Conservation (phyloP, 805 yeast species). For the Starmerella stigmatis region DNA sequence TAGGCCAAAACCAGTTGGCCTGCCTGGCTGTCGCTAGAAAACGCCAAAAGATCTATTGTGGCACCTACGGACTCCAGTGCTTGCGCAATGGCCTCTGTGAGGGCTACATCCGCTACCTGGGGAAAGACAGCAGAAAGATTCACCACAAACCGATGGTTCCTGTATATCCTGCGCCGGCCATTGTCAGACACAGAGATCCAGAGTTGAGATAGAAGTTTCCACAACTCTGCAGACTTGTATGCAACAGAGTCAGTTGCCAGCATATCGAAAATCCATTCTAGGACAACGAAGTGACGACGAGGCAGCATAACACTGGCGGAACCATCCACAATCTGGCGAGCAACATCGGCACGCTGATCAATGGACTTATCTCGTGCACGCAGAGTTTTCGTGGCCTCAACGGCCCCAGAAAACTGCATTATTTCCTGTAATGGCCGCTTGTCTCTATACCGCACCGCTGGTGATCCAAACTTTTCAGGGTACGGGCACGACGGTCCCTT, state of each 20-base stretch:
- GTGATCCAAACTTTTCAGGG: slow-evolving; percentile 14
- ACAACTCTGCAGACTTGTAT: slow-evolving; percentile 11
- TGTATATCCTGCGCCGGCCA: slow-evolving; percentile 10
- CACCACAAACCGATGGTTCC: slow-evolving; percentile 13
- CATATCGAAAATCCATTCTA: slow-evolving; percentile 32
- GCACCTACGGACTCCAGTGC: neutral
- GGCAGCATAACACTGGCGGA: slow-evolving; percentile 27
- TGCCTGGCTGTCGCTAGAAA: slow-evolving; percentile 12
- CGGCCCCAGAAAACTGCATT: slow-evolving; percentile 14
- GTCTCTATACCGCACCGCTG: neutral
- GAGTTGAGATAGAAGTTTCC: slow-evolving; percentile 16
- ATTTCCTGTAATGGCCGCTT: too few species aligned
- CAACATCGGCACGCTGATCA: slow-evolving; percentile 22
- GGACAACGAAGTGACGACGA: slow-evolving; percentile 26
- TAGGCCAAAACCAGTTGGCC: slow-evolving; percentile 13
- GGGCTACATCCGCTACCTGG: neutral
- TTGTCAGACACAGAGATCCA: slow-evolving; percentile 14
- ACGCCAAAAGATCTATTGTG: neutral
- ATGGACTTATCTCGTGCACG: slow-evolving; percentile 25
- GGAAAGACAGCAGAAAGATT: slow-evolving; percentile 5
- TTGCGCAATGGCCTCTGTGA: neutral
- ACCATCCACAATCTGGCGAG: slow-evolving; percentile 20
- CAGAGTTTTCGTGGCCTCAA: slow-evolving; percentile 27
- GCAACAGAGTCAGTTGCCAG: slow-evolving; percentile 21
- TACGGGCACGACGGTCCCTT: too few species aligned